These are phyloP conservation scores for Taphrina betulina DNA, from an alignment of 1,139 yeast species.

Conservation along the genomic window DNA sequence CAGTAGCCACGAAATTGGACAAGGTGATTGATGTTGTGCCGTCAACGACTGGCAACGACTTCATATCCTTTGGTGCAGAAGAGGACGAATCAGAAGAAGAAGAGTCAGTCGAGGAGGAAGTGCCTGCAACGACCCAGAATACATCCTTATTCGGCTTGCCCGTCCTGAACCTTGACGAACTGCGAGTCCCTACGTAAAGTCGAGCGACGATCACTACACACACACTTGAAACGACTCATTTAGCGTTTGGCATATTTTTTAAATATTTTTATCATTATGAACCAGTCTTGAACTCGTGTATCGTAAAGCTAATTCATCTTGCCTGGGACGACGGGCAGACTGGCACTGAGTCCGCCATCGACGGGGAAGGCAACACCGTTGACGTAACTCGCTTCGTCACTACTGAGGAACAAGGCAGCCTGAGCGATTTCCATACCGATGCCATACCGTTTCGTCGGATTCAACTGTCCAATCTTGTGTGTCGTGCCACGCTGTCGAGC, in stretches of 20 bases:
- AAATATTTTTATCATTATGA: no score
- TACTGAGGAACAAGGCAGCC: conserved; percentile 34
- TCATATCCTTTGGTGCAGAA: conserved; percentile 23
- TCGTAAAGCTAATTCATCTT: conserved; percentile 32
- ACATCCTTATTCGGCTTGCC: conserved; percentile 5
- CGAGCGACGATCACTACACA: no score
- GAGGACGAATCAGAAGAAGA: conserved; percentile 1
- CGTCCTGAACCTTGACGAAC: conserved; percentile 24
- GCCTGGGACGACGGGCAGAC: conserved; percentile 35
- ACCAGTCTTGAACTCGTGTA: no score
- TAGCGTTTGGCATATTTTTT: no score
- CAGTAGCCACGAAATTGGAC: no score
- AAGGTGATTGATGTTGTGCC: no score
- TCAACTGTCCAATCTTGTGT: conserved; percentile 34
- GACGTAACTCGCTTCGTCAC: conserved; percentile 34
- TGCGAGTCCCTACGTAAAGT: no score
- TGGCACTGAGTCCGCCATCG: conserved; percentile 36
- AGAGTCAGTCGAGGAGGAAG: not conserved
- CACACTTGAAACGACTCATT: no score
- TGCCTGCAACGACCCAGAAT: not conserved
- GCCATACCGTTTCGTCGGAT: conserved; percentile 35
- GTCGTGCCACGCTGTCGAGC: conserved; percentile 33
- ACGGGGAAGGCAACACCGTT: conserved; percentile 34
- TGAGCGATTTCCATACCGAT: conserved; percentile 35
- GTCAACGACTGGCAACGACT: conserved; percentile 12